These are phyloP conservation scores for Aphanocladium album DNA, from an alignment of 2,329 filamentous ascomycete species.

Conservation along the genomic window DNA sequence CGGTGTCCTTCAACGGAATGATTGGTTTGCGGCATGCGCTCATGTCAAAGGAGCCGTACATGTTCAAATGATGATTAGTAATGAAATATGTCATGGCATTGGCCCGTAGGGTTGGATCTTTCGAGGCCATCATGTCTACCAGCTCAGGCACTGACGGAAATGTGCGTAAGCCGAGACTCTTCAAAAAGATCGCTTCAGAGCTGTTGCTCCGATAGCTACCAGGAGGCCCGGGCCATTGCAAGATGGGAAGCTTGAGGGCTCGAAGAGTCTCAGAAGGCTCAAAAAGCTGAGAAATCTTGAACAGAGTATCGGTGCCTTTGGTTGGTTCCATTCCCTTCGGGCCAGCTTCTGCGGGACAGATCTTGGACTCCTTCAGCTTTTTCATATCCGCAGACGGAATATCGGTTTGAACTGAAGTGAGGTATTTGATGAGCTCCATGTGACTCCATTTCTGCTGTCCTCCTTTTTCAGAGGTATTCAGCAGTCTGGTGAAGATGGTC, in stretches of 20 bases:
- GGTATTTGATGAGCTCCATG: slow-evolving; percentile 88
- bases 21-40: slow-evolving; percentile 52
- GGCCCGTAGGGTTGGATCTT: slow-evolving; percentile 54
- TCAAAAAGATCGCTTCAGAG: slow-evolving; percentile 70
- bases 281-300: slow-evolving; percentile 73
- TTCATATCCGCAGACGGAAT: slow-evolving; percentile 79
- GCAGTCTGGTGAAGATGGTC: slow-evolving; percentile 83
- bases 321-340: slow-evolving; percentile 50
- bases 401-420: slow-evolving; percentile 83
- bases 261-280: slow-evolving; percentile 70
- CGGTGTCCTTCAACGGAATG: slow-evolving; percentile 67
- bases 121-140: slow-evolving; percentile 68
- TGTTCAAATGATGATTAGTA: slow-evolving; percentile 70
- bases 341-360: slow-evolving; percentile 73
- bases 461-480: slow-evolving; percentile 52
- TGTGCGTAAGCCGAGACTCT: slow-evolving; percentile 65
- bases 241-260: slow-evolving; percentile 64
- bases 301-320: slow-evolving; percentile 49
- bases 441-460: slow-evolving; percentile 78
- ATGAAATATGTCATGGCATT: slow-evolving; percentile 79
- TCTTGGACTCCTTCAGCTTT: slow-evolving; percentile 69
- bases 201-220: slow-evolving; percentile 60
- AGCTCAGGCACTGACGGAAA: slow-evolving; percentile 70
- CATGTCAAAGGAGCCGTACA: slow-evolving; percentile 63
- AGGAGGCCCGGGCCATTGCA: slow-evolving; percentile 72